Evolutionary conservation across 1,284 basidiomycete genomes (phyloP), one percentile per base, ranked within the genome.

Genomic region (Cryptococcus neoformans): DNA sequence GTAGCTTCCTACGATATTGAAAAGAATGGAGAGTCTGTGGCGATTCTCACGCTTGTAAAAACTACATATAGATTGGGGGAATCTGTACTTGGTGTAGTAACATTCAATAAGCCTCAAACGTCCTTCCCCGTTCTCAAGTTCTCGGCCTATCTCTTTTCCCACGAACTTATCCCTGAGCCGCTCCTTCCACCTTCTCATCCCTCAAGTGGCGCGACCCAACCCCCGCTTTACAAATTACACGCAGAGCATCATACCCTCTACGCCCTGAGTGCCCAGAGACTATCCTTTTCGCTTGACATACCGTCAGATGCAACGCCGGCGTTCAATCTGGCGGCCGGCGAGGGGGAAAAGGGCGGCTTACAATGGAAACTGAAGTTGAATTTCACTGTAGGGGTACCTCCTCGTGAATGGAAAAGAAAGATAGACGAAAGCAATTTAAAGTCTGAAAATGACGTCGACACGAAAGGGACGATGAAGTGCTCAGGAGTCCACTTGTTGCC

Each of bases 1-100:
- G 4, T 4, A 93, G 91, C 87, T 38, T 92, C 91, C 0, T 95
- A 90, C 76, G 92, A 96, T 76, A 91, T 96, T 58, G 88, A 86
- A 68, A 93, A 95, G 79, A 89, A 93, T 49, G 90, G 89, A 0
- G 83, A 88, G 51, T 84, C 86, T 45, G 90, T 95, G 53, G 92
- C 92, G 1, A 86, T 89, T 35, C 77, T 96, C n/a, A 94, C 92
- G 0, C 88, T 96, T 62, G 85, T 89, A 44, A 96, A 95, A 78
- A 87, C 87, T 42, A 88, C 88, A 1, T 95, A 90, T 75, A 80
- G 93, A 21, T 83, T 95, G 0, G 92, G 92, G 3, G 93, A 96
- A 78, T 92, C 90, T 0, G 85, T 95, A 35, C 78, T 87, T 39
- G 92, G 92, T 4, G 85, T 92, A 0, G 86, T 96, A n/a, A 87